These are phyloP conservation scores for Marasmius sp. DNA, from an alignment of 1,284 basidiomycete species.

Conservation along the genomic window DNA sequence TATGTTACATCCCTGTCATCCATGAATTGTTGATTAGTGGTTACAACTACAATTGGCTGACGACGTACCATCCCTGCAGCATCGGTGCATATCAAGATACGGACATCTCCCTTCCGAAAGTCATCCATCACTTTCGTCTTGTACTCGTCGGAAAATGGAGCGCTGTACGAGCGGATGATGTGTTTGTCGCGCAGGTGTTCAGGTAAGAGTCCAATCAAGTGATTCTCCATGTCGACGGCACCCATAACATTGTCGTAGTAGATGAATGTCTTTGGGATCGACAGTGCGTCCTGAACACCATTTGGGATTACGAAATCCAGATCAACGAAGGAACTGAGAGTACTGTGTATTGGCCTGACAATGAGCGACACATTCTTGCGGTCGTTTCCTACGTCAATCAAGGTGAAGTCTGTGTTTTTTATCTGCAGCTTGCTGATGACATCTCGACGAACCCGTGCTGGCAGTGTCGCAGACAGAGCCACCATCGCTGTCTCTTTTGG, in stretches of 20 bases:
- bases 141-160: conserved; percentile 13
- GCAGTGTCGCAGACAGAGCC: conserved; percentile 39
- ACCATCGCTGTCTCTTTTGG: conserved; percentile 32
- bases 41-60: not conserved
- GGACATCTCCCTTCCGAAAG: conserved; percentile 24
- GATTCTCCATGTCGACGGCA: conserved; percentile 22
- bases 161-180: conserved; percentile 30
- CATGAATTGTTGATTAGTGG: not conserved
- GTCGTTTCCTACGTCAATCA: conserved; percentile 36
- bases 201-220: conserved; percentile 21
- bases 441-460: conserved; percentile 28
- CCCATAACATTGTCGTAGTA: conserved; percentile 28
- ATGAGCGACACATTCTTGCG: conserved; percentile 36
- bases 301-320: conserved; percentile 36
- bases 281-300: not conserved
- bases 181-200: conserved; percentile 15
- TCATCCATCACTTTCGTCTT: conserved; percentile 6
- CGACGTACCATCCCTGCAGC: conserved; percentile 34
- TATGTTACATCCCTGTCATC: conserved; percentile 31
- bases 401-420: conserved; percentile 12
- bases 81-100: conserved; percentile 33
- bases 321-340: conserved; percentile 34
- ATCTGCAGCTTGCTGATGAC: conserved; percentile 33
- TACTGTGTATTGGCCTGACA: conserved; percentile 35
- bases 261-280: conserved; percentile 25